A percentile compares a stretch with the other conserved stretches of the same genome.
phyloP scores from a whole-genome alignment of 179 eudicot species.

The Carnegiea gigantea region DNA sequence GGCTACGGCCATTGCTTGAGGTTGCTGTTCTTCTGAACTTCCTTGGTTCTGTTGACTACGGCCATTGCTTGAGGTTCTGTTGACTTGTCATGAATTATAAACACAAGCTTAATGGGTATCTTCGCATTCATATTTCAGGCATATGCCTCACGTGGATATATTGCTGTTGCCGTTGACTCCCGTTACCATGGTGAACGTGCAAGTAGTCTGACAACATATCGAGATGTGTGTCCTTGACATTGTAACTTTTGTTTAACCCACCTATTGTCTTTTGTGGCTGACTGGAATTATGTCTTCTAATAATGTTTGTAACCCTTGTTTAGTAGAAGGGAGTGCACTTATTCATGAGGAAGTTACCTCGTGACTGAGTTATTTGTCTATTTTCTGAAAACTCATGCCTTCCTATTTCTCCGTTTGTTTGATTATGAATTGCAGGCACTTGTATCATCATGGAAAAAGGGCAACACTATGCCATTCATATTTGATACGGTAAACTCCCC shows the following conservation, averaged over 20 bases:
- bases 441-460: conserved; percentile 85
- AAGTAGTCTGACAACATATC: conserved; percentile 60
- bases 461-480: conserved; percentile 94
- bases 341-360: neutral
- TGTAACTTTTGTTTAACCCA: neutral
- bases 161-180: conserved; percentile 89
- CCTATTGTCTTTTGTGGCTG: neutral
- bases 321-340: neutral
- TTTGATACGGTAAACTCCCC: conserved; percentile 68
- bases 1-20: conserved; percentile 93
- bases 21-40: conserved; percentile 32
- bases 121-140: conserved; percentile 49
- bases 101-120: neutral
- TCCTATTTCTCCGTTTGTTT: conserved; percentile 5
- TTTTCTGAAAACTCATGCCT: conserved; percentile 9
- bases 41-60: conserved; percentile 57
- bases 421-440: conserved; percentile 65
- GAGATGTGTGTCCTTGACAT: conserved; percentile 50
- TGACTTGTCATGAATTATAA: neutral
- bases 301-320: neutral
- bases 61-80: conserved; percentile 82
- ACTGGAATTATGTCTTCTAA: neutral
- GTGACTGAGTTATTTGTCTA: neutral
- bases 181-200: conserved; percentile 99
- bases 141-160: conserved; percentile 94